Conservation (phyloP, 2,329 filamentous ascomycete genomes). For the Fusarium sp. region DNA sequence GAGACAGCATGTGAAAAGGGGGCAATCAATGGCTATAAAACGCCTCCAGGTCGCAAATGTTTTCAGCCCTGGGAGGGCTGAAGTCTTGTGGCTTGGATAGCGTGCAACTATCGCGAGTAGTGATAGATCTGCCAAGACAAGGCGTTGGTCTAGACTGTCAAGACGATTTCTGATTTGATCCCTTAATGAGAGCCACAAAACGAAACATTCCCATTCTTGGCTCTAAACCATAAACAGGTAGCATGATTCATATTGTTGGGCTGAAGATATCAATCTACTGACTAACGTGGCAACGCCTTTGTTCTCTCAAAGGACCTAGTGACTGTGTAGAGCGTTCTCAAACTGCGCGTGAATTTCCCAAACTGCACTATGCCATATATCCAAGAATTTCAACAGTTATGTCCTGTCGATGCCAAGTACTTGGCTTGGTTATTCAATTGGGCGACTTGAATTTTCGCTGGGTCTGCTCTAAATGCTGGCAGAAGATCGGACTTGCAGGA, state of each 20-base stretch:
- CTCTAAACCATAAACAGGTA: slow-evolving; percentile 1
- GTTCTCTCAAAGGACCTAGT: too few species aligned
- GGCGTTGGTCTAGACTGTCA: slow-evolving; percentile 22
- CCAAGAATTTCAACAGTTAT: too few species aligned
- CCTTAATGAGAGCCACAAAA: neutral
- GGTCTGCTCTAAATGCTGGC: too few species aligned
- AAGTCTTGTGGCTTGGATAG: slow-evolving; percentile 37
- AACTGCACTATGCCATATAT: too few species aligned
- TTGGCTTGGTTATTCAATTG: too few species aligned
- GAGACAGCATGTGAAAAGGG: neutral
- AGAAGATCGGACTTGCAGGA: too few species aligned
- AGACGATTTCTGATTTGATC: neutral
- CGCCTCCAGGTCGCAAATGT: slow-evolving; percentile 2
- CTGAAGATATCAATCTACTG: too few species aligned
- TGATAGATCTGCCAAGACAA: slow-evolving; percentile 3
- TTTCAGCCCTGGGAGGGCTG: slow-evolving; percentile 24
- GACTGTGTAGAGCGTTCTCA: too few species aligned
- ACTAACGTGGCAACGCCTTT: too few species aligned
- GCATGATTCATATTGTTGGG: neutral
- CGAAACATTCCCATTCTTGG: neutral
- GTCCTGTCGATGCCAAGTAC: too few species aligned
- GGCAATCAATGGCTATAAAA: neutral
- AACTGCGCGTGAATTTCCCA: too few species aligned
- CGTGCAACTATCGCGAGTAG: slow-evolving; percentile 51
- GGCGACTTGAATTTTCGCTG: too few species aligned